Conservation (phyloP, 768 basidiomycete genomes). For the Pholiota molesta region DNA sequence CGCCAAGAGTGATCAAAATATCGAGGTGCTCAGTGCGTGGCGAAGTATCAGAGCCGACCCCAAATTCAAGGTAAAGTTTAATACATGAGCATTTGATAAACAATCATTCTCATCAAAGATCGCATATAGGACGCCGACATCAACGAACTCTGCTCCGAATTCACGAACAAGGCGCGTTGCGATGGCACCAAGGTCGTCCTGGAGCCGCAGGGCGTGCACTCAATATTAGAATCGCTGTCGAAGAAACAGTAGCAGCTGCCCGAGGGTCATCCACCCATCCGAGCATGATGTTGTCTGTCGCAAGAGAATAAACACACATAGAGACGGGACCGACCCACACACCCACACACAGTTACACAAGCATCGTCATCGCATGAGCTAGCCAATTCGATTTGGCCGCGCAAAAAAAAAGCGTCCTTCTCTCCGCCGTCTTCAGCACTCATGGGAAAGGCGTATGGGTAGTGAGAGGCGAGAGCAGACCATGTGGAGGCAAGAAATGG, state of each 20-base stretch:
- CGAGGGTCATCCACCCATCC: neutral
- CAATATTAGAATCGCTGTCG: constrained; percentile 47
- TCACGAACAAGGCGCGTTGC: constrained; percentile 80
- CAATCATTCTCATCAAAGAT: neutral
- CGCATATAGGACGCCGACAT: constrained; percentile 69
- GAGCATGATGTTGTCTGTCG: constrained; percentile 2
- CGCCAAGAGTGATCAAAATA: constrained; percentile 67
- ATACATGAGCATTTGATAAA: constrained; percentile 5
- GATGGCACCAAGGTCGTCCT: constrained; percentile 85
- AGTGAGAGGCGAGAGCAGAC: neutral
- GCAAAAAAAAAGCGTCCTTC: neutral
- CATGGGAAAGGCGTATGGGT: too few relatives aligned
- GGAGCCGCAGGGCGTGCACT: constrained; percentile 54
- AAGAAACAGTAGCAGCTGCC: constrained; percentile 27
- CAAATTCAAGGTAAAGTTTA: constrained; percentile 63
- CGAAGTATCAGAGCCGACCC: constrained; percentile 74
- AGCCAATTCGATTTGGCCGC: neutral
- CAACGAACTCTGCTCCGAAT: constrained; percentile 77
- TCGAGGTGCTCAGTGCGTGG: constrained; percentile 83
- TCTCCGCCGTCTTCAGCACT: neutral
- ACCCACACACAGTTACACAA: neutral
- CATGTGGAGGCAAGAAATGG: constrained; percentile 4
- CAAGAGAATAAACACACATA: constrained; percentile 2
- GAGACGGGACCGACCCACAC: neutral
- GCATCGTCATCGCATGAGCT: neutral